Percentiles rank a stretch among this genome's conserved stretches.
Conservation (phyloP, 164 flowering plant species). For the Vitis labrusca region DNA sequence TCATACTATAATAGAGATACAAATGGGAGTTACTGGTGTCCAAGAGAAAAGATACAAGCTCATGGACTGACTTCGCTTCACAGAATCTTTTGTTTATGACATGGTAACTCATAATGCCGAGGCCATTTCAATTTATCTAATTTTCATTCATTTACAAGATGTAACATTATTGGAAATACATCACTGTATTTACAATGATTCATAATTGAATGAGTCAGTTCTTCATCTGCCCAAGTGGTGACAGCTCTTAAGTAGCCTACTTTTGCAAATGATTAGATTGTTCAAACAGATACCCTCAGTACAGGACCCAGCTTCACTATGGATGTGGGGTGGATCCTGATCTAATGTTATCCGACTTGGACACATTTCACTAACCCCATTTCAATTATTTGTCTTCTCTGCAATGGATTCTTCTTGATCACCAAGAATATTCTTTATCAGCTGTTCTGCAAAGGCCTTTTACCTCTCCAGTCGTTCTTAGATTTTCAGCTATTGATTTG, state of each 20-base stretch:
- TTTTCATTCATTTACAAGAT: conserved; percentile 15
- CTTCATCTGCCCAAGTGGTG: not conserved
- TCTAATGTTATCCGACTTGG: no score
- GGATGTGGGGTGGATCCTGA: no score
- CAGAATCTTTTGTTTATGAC: not conserved
- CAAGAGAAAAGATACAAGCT: conserved; percentile 97
- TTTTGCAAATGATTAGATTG: not conserved
- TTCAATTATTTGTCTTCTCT: no score
- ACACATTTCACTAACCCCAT: no score
- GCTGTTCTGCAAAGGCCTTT: no score
- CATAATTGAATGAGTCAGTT: not conserved
- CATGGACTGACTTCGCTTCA: conserved; percentile 61
- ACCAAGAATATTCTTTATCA: no score
- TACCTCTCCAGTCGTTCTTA: no score
- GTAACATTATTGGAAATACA: conserved; percentile 2
- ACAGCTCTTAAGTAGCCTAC: not conserved
- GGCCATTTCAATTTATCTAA: not conserved
- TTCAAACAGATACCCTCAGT: no score
- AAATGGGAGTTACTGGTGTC: conserved; percentile 97
- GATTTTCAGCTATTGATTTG: no score
- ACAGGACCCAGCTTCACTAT: no score
- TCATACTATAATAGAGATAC: conserved; percentile 96
- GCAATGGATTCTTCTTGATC: no score
- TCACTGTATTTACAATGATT: not conserved
- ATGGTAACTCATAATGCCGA: not conserved